Conservation (phyloP, 257 asterid genomes). For the Solanum sparsipilum region DNA sequence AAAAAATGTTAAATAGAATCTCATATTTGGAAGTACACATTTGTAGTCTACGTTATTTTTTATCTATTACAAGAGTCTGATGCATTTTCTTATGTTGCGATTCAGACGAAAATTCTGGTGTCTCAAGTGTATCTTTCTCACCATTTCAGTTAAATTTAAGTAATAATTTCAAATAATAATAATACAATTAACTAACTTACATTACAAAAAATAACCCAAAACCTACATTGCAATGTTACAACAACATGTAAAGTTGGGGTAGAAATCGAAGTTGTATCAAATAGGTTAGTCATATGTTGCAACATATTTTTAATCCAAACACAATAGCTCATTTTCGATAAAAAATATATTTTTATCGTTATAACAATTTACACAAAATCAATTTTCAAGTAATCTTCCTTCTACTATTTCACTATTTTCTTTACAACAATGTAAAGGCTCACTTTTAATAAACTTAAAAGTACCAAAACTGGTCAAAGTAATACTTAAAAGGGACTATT, state of each 20-base stretch:
- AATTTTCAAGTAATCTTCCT: neutral
- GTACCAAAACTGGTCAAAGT: neutral
- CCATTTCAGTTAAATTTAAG: too few species aligned
- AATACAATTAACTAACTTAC: too few species aligned
- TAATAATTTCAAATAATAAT: too few species aligned
- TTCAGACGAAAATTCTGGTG: accelerated
- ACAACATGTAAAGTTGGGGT: too few species aligned
- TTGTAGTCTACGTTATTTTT: neutral
- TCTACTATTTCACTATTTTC: neutral
- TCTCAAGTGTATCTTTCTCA: neutral
- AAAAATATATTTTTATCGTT: too few species aligned
- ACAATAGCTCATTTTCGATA: neutral
- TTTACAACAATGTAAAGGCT: neutral
- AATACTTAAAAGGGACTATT: neutral
- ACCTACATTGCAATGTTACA: too few species aligned
- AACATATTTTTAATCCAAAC: too few species aligned
- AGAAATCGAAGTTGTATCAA: too few species aligned
- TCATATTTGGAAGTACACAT: neutral
- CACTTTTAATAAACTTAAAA: neutral
- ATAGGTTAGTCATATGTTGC: too few species aligned
- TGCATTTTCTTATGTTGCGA: neutral
- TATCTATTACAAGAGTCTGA: neutral
- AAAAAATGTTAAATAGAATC: neutral
- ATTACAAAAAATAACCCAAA: too few species aligned
- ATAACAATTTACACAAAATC: neutral